Evolutionary conservation across 2,329 filamentous ascomycete genomes (phyloP).

Genomic region (Ceratocystis ficicola): DNA sequence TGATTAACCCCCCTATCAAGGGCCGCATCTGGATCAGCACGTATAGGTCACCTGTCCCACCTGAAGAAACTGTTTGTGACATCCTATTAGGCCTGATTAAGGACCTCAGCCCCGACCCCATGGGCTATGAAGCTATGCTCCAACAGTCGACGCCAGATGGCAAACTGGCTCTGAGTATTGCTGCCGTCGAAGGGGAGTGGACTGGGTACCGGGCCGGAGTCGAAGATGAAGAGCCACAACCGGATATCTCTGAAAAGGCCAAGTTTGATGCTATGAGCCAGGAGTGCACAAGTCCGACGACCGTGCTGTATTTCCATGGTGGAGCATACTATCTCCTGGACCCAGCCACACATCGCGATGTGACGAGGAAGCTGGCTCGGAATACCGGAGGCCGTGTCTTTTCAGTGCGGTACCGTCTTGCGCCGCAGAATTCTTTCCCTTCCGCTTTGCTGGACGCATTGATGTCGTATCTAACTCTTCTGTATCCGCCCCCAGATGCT

Average conservation of each 20-base stretch:
- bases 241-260: conserved; percentile 47
- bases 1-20: conserved; percentile 56
- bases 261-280: conserved; percentile 56
- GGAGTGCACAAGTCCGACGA: conserved; percentile 51
- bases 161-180: conserved; percentile 35
- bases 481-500: conserved; percentile 58
- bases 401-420: conserved; percentile 61
- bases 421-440: conserved; percentile 64
- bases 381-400: conserved; percentile 56
- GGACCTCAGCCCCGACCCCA: conserved; percentile 29
- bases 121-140: conserved; percentile 24
- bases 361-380: conserved; percentile 50
- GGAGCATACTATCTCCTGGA: conserved; percentile 65
- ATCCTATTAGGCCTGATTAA: conserved; percentile 47
- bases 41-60: conserved; percentile 49
- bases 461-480: conserved; percentile 57
- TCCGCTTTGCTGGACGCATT: conserved; percentile 61
- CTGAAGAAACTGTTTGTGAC: conserved; percentile 44
- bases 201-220: conserved; percentile 53
- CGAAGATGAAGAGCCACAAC: conserved; percentile 38
- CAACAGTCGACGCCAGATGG: conserved; percentile 24
- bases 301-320: conserved; percentile 63
- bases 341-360: conserved; percentile 51
- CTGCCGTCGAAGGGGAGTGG: conserved; percentile 60
- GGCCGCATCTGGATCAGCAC: conserved; percentile 73